A percentile compares a stretch with the other conserved stretches of the same genome.
Conservation (phyloP, 768 basidiomycete genomes). For the Phylloporus rhodoxanthus region DNA sequence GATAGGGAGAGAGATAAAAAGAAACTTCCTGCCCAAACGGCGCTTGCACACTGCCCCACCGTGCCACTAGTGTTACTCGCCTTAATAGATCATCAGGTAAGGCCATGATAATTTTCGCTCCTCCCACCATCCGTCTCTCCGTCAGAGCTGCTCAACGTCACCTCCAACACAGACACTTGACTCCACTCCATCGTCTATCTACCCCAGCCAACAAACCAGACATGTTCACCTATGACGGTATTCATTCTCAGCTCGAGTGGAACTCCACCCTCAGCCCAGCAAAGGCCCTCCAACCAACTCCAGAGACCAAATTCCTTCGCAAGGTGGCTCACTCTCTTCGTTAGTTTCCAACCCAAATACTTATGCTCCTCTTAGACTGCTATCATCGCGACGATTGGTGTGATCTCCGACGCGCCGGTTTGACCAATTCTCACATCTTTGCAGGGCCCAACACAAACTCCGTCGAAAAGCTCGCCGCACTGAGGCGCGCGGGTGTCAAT, state of each 20-base stretch:
- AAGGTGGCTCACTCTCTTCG: conserved; percentile 54
- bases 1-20: too few species aligned
- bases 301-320: conserved; percentile 80
- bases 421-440: conserved; percentile 8
- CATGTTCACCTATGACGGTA: conserved; percentile 55
- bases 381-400: conserved; percentile 98
- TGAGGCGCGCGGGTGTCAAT: conserved; percentile 92
- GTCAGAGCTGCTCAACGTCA: conserved; percentile 12
- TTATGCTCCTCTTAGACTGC: conserved; percentile 58
- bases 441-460: conserved; percentile 91
- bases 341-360: background rate
- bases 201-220: conserved; percentile 7
- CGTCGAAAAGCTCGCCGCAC: conserved; percentile 78
- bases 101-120: conserved; percentile 10
- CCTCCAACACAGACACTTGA: conserved; percentile 6
- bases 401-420: conserved; percentile 15
- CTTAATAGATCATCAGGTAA: too few species aligned
- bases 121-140: conserved; percentile 12
- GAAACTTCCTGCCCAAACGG: too few species aligned
- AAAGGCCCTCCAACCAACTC: conserved; percentile 62
- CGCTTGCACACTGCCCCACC: conserved; percentile 8
- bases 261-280: conserved; percentile 74
- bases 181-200: conserved; percentile 8
- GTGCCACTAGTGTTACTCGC: too few species aligned
- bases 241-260: conserved; percentile 90